Conservation (phyloP, 2,329 filamentous ascomycete genomes). For the Colletotrichum endophyticum region DNA sequence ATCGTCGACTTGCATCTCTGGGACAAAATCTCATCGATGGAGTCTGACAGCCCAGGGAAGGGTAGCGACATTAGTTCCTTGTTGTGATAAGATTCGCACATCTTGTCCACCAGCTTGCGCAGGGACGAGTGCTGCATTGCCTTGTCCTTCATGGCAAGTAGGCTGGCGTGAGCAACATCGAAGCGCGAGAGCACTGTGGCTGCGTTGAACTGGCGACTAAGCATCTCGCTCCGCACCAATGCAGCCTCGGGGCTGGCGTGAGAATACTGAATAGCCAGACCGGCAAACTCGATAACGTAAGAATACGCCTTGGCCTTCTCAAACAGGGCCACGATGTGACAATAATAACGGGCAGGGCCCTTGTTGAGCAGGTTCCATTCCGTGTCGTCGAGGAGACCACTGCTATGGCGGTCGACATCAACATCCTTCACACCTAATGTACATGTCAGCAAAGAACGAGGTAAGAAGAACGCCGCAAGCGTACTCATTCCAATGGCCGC, state of each 20-base stretch:
- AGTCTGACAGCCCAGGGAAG: slow-evolving; percentile 76
- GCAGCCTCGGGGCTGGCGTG: slow-evolving; percentile 36
- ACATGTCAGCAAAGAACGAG: slow-evolving; percentile 31
- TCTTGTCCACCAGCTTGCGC: slow-evolving; percentile 70
- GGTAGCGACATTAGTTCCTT: slow-evolving; percentile 76
- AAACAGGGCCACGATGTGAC: slow-evolving; percentile 83
- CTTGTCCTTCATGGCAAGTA: slow-evolving; percentile 74
- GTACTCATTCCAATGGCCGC: slow-evolving; percentile 83
- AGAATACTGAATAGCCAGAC: slow-evolving; percentile 72
- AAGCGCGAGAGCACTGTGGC: slow-evolving; percentile 81
- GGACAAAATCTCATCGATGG: slow-evolving; percentile 79
- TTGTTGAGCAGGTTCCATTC: slow-evolving; percentile 74
- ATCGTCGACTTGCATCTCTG: slow-evolving; percentile 73
- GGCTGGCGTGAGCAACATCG: slow-evolving; percentile 79
- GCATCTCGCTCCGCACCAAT: slow-evolving; percentile 70
- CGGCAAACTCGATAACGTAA: slow-evolving; percentile 84
- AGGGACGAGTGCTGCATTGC: slow-evolving; percentile 76
- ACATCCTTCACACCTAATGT: slow-evolving; percentile 49
- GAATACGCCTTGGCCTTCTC: slow-evolving; percentile 79
- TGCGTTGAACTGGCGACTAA: slow-evolving; percentile 83
- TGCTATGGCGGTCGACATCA: slow-evolving; percentile 59
- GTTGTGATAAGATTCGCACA: slow-evolving; percentile 71
- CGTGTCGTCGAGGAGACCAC: slow-evolving; percentile 74
- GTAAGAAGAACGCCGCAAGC: slow-evolving; percentile 35
- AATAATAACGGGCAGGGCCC: slow-evolving; percentile 84